Percentiles rank a stretch among this genome's conserved stretches.
phyloP scores from a whole-genome alignment of 2,329 filamentous ascomycete genomes.

The Anisogramma anomala region DNA sequence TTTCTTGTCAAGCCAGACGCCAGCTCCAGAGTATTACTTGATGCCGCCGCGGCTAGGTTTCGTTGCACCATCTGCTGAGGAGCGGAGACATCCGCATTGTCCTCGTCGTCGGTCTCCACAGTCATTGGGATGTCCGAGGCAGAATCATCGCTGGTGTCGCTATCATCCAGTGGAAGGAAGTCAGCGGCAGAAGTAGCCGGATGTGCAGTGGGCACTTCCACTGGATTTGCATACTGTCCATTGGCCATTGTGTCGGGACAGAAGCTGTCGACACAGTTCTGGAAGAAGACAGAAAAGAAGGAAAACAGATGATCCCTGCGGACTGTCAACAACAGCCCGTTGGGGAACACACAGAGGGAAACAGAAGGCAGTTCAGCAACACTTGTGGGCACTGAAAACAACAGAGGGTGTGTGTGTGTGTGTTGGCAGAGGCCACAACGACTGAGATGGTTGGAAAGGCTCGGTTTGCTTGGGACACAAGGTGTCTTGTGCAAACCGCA shows the following conservation, averaged over 20 bases:
- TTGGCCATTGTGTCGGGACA: slow-evolving; percentile 12
- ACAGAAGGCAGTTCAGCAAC: slow-evolving; percentile 10
- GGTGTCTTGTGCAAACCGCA: slow-evolving; percentile 1
- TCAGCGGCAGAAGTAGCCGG: slow-evolving; percentile 11
- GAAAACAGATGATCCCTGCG: background rate
- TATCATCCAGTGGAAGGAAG: slow-evolving; percentile 14
- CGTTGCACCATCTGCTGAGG: background rate
- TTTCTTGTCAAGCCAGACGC: slow-evolving; percentile 20
- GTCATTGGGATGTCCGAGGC: slow-evolving; percentile 27
- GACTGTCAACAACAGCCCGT: slow-evolving; percentile 3
- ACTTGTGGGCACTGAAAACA: slow-evolving; percentile 13
- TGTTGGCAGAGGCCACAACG: slow-evolving; percentile 10
- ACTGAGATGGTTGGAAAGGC: slow-evolving; percentile 8
- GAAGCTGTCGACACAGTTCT: slow-evolving; percentile 1
- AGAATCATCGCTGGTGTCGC: slow-evolving; percentile 18
- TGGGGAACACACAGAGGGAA: slow-evolving; percentile 4
- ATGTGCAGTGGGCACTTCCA: slow-evolving; percentile 8
- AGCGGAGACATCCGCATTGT: slow-evolving; percentile 11
- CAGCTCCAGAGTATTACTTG: slow-evolving; percentile 9
- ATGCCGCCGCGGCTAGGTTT: background rate
- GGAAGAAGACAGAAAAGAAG: slow-evolving; percentile 10
- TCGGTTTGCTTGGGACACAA: background rate
- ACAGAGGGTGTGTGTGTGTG: background rate
- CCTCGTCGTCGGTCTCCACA: slow-evolving; percentile 23
- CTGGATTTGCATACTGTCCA: slow-evolving; percentile 1